Evolutionary conservation across 2,329 filamentous ascomycete genomes (phyloP).

Genomic region (Ceratocystis harringtonii): DNA sequence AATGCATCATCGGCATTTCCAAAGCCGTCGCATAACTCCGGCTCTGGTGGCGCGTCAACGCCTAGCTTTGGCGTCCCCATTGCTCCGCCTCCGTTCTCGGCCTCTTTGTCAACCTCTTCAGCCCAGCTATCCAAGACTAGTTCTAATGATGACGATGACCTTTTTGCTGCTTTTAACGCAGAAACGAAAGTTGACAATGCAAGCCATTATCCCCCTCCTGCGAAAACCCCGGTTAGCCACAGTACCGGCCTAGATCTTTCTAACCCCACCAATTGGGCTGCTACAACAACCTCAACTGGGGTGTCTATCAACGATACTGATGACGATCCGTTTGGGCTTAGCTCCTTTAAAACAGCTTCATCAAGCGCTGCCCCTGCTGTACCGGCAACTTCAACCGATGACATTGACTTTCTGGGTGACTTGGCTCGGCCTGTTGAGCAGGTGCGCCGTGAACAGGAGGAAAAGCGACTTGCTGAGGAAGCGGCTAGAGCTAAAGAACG

Average conservation of each 20-base stretch:
- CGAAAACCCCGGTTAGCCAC: constrained; percentile 25
- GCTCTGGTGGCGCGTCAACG: constrained; percentile 19
- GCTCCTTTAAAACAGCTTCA: constrained; percentile 36
- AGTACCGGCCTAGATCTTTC: constrained; percentile 34
- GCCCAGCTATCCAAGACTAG: constrained; percentile 6
- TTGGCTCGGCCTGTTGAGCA: constrained; percentile 50
- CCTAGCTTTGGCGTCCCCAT: constrained; percentile 16
- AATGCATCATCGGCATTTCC: constrained; percentile 26
- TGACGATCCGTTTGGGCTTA: constrained; percentile 79
- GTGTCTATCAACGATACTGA: constrained; percentile 44
- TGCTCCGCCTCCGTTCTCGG: constrained; percentile 17
- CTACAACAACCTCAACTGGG: constrained; percentile 23
- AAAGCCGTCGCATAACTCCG: neutral
- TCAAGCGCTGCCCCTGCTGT: constrained; percentile 18
- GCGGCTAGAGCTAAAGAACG: constrained; percentile 20
- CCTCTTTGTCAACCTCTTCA: neutral
- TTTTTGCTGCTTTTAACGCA: constrained; percentile 53
- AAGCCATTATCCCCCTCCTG: constrained; percentile 45
- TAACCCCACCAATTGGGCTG: constrained; percentile 39
- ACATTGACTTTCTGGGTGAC: constrained; percentile 52
- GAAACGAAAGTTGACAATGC: constrained; percentile 52
- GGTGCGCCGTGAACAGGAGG: constrained; percentile 33
- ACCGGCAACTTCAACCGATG: constrained; percentile 29
- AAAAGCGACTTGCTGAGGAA: constrained; percentile 9
- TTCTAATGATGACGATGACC: constrained; percentile 39